Evolutionary conservation across 108 stramenopile genomes (phyloP), one percentile per base, ranked within the genome.

Genomic region (Stephanodiscus triporus): DNA sequence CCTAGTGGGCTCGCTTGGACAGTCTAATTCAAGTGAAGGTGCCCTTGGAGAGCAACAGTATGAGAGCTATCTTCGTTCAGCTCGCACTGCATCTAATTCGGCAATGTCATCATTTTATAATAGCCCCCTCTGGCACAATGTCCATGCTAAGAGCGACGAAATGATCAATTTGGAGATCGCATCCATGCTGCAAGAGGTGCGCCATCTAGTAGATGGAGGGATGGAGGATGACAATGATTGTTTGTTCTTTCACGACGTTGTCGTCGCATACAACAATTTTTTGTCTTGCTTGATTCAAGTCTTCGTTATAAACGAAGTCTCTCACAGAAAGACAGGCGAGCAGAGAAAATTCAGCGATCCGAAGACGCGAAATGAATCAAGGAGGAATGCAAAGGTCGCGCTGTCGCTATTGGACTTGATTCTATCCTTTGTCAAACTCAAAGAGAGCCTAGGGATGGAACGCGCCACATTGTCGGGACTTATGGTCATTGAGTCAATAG

Each of bases 401-500:
- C n/a, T 65, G 14, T 70, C 80, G 24, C 72, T 91, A 0, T 45
- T 87, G 26, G 51, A 74, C 27, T 47, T 91, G 49, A 67, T 91
- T 11, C 30, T 82, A 17, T 72, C 77, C 2, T 92, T 92, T 73
- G 85, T 86, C 1, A 65, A 54, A 19, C 69, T 92, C 30, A 92
- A 92, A 66, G 91, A 92, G 71, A 81, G 84, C n/a, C 62, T 87
- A 10, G 88, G 91, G 16, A 56, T 85, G 2, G 91, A 92, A 61
- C 68, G 91, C 42, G 91, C 91, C 19, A 74, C 79, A 29, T 69
- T 92, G 30, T 68, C 71, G 11, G 77, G 77, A 40, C 24, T 89
- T 27, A 66, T 91, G 56, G 85, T 17, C 2, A 38, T 40, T 7
- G 45, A 40, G 16, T 54, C 57, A 26, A 42, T 11, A 11, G 9